Evolutionary conservation across 2,329 filamentous ascomycete genomes (phyloP).

Genomic region (Aspergillus viridinutans): DNA sequence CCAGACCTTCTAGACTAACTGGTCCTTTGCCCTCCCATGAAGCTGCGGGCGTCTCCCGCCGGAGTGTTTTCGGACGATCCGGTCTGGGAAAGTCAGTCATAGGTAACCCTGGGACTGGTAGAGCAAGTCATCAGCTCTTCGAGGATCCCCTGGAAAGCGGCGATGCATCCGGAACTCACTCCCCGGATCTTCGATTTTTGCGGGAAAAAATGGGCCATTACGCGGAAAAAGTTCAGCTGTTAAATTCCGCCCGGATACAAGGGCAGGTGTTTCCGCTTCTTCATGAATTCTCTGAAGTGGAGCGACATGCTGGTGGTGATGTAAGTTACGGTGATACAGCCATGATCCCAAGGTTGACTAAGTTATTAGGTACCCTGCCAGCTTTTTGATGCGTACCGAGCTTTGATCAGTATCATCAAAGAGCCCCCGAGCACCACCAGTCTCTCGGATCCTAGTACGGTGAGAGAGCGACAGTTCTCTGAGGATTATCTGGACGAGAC

Average conservation of each 20-base stretch:
- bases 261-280: conserved; percentile 68
- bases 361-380: conserved; percentile 61
- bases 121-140: conserved; percentile 62
- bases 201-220: conserved; percentile 82
- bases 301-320: conserved; percentile 64
- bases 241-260: conserved; percentile 70
- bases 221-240: conserved; percentile 69
- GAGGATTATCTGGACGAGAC: conserved; percentile 72
- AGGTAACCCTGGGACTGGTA: conserved; percentile 64
- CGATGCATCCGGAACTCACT: conserved; percentile 46
- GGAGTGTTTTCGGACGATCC: conserved; percentile 64
- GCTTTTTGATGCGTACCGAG: conserved; percentile 76
- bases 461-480: conserved; percentile 72
- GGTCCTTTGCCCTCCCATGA: conserved; percentile 42
- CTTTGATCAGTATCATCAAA: conserved; percentile 71
- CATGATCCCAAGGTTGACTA: conserved; percentile 10
- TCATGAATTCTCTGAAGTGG: conserved; percentile 69
- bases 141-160: conserved; percentile 61
- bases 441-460: conserved; percentile 57
- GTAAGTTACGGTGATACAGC: conserved; percentile 33
- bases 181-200: conserved; percentile 69
- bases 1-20: conserved; percentile 36
- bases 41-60: conserved; percentile 35
- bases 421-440: conserved; percentile 63
- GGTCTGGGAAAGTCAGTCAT: conserved; percentile 80